Base-by-base conservation (phyloP, 2,329 filamentous ascomycete genomes). In the Phaeosphaeria sp. region DNA sequence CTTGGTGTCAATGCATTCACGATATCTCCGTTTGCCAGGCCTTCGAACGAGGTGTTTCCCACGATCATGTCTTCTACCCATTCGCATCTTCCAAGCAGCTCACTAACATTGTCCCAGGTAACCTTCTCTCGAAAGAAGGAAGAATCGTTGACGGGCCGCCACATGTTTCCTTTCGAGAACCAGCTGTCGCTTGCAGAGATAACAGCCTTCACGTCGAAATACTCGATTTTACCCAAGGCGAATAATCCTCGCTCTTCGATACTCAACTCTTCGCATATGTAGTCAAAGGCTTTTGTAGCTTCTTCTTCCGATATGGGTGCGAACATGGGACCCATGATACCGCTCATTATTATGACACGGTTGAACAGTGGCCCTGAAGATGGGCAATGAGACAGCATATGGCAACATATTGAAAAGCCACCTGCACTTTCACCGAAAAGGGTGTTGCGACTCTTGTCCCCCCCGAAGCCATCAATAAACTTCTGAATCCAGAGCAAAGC, bases 371-470 rank as follows among this genome's bases (percentile, higher is more conserved):
- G 63, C 1, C 62, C 62, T 1, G 30, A 23, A 3, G 49, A 13
- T 3, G 63, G 65, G 10, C 52, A 51, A n/a, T 27, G 9, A 41
- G 54, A 48, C 0, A 73, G 61, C 66, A 72, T 64, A 20, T 71
- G 68, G n/a, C 56, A 59, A n/a, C 61, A 67, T 21, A 69, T 71
- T 7, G 55, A 62, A 20, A 65, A 73, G 9, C 68, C 78, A n/a
- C 82, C 82, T 2, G 81, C 80, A 36, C 77, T 80, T 63, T 83
- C 78, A 2, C 82, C 82, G 15, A 80, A 73, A 0, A 77, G 59
- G 0, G 77, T 78, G 3, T 77, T 60, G 5, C 67, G 66, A 2
- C 52, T 52, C 0, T 52, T 52, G 54, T 79, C 68, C 15, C 77
- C 76, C 0, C 76, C 76, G 48, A 79, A 78, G 0, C 72, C 72